A percentile compares a stretch with the other conserved stretches of the same genome.
phyloP scores from a whole-genome alignment of 1,139 yeast species.

The Pichia inconspicua region DNA sequence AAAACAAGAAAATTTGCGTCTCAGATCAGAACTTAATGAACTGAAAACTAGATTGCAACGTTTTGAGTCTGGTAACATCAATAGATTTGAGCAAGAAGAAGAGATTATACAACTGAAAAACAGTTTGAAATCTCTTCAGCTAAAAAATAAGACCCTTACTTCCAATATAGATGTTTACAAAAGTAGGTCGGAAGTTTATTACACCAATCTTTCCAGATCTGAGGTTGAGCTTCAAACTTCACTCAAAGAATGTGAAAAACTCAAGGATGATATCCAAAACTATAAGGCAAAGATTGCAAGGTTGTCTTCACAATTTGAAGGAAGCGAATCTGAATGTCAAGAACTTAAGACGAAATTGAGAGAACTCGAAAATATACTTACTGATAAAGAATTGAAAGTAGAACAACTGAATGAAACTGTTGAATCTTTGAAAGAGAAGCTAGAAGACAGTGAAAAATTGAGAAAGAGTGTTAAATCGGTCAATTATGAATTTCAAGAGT shows the following conservation, averaged over 20 bases:
- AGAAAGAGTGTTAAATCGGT: conserved; percentile 25
- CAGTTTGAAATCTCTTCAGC: conserved; percentile 43
- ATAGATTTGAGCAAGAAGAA: conserved; percentile 27
- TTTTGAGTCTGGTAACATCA: conserved; percentile 21
- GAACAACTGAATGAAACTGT: conserved; percentile 42
- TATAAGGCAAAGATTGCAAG: conserved; percentile 44
- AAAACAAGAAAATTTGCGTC: conserved; percentile 31
- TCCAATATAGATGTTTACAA: conserved; percentile 57
- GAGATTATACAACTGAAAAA: conserved; percentile 37
- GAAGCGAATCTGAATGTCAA: conserved; percentile 50
- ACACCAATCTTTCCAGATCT: conserved; percentile 66
- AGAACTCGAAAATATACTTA: conserved; percentile 49
- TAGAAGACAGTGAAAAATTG: conserved; percentile 26
- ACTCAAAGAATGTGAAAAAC: conserved; percentile 50
- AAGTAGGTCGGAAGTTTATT: conserved; percentile 68
- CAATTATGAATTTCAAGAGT: conserved; percentile 30
- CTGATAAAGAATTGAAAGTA: conserved; percentile 52
- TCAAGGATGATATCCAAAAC: conserved; percentile 50
- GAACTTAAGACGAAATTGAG: conserved; percentile 49
- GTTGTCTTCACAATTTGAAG: conserved; percentile 51
- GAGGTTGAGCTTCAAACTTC: conserved; percentile 66
- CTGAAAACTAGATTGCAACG: conserved; percentile 27
- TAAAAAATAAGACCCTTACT: conserved; percentile 46
- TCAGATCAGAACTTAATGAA: conserved; percentile 28
- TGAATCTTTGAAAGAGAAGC: conserved; percentile 29